These are phyloP conservation scores for Thalia dealbata DNA, from an alignment of 176 grass and related monocot species.

Conservation along the genomic window DNA sequence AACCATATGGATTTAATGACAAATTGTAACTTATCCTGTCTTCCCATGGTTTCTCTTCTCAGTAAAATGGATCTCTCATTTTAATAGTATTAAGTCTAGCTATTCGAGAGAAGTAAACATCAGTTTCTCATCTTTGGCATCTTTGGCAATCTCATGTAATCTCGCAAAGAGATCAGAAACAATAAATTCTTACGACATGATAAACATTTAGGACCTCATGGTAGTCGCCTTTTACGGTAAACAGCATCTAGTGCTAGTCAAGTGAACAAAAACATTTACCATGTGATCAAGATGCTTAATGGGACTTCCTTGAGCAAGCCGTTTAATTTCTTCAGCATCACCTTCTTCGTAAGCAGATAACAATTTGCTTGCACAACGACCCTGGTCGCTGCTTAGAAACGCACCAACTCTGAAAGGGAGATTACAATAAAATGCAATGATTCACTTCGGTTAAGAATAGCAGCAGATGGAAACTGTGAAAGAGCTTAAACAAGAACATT, in stretches of 20 bases:
- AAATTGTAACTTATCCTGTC: no score
- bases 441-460: not conserved
- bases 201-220: not conserved
- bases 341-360: conserved; percentile 84
- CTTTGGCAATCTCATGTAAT: no score
- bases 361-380: conserved; percentile 63
- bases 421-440: not conserved
- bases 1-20: no score
- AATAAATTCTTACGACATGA: not conserved
- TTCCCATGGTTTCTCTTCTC: no score
- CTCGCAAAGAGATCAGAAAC: not conserved
- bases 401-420: conserved; percentile 57
- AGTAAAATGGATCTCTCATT: no score
- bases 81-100: no score
- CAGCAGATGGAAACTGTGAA: not conserved
- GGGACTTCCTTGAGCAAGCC: conserved; percentile 44
- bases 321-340: conserved; percentile 77
- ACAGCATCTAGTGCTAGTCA: not conserved
- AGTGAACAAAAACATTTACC: conserved; percentile 35
- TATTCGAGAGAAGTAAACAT: no score
- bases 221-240: not conserved
- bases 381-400: conserved; percentile 79
- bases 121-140: no score
- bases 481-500: not conserved
- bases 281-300: conserved; percentile 89